phyloP scores from a whole-genome alignment of 2,329 filamentous ascomycete genomes.

The Ophiostoma ulmi region DNA sequence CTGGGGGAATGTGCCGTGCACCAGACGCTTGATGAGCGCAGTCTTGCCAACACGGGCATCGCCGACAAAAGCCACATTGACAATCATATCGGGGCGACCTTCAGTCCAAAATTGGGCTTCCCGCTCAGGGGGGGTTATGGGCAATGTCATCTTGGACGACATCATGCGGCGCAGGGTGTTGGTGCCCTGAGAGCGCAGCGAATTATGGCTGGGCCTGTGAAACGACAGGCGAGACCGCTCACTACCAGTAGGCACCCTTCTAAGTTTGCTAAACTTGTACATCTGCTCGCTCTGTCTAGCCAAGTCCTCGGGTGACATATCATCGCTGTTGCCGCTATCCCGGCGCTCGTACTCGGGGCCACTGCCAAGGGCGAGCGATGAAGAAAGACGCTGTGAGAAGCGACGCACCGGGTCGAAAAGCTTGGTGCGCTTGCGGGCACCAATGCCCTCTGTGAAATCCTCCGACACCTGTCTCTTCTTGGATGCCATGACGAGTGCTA shows the following conservation, averaged over 20 bases:
- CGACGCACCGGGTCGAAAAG: conserved; percentile 25
- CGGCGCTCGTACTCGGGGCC: conserved; percentile 9
- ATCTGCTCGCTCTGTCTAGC: conserved; percentile 23
- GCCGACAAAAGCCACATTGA: conserved; percentile 28
- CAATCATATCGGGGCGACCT: conserved; percentile 26
- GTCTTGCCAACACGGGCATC: conserved; percentile 28
- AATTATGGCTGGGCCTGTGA: conserved; percentile 16
- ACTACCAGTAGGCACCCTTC: conserved; percentile 4
- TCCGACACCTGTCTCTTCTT: conserved; percentile 24
- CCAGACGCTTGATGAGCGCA: conserved; percentile 27
- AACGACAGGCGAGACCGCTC: conserved; percentile 20
- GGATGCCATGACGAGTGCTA: background rate
- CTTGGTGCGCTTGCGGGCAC: conserved; percentile 24
- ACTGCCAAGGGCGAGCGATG: conserved; percentile 21
- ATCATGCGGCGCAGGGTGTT: conserved; percentile 24
- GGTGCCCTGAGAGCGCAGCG: conserved; percentile 18
- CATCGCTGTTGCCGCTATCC: conserved; percentile 1
- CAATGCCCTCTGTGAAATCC: conserved; percentile 4
- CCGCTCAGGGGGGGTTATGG: conserved; percentile 5
- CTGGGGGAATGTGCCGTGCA: conserved; percentile 24
- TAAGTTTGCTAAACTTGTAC: conserved; percentile 19
- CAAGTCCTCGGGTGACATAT: conserved; percentile 23
- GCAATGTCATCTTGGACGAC: conserved; percentile 6
- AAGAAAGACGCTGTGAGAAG: conserved; percentile 26
- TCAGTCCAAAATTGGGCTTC: conserved; percentile 21